Evolutionary conservation across 345 rosid species (phyloP).

Genomic region (Eutrema japonicum): DNA sequence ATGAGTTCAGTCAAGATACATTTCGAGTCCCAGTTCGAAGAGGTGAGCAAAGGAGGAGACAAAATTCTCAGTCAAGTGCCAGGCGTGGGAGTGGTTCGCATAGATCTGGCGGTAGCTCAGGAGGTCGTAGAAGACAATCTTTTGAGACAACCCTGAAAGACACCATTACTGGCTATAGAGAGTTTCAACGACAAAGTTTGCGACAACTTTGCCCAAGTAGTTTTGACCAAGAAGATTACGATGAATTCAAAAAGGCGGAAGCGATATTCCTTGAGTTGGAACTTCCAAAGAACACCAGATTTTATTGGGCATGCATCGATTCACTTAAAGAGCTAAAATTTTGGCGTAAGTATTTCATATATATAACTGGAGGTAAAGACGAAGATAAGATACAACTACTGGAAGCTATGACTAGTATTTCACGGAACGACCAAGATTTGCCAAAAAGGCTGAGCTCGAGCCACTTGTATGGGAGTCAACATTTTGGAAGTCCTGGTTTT

Average conservation of each 20-base stretch:
- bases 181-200: neutral
- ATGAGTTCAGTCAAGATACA: too few species aligned
- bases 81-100: neutral
- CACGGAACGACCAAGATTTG: too few species aligned
- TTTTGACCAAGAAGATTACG: neutral
- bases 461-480: neutral
- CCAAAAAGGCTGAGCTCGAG: too few species aligned
- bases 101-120: neutral
- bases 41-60: too few species aligned
- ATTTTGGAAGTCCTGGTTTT: too few species aligned
- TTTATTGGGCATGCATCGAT: neutral
- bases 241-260: neutral
- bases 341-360: neutral
- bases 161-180: neutral
- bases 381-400: too few species aligned
- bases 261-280: neutral
- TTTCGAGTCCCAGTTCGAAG: too few species aligned
- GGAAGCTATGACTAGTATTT: too few species aligned
- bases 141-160: neutral
- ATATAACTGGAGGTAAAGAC: neutral
- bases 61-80: neutral
- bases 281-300: neutral
- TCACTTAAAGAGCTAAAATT: neutral
- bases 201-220: neutral
- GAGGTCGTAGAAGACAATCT: neutral